Percentiles rank a stretch among this genome's conserved stretches.
Conservation (phyloP, 225 moss, liverwort and hornwort species). For the Bryoerythrophyllum caledonicum region DNA sequence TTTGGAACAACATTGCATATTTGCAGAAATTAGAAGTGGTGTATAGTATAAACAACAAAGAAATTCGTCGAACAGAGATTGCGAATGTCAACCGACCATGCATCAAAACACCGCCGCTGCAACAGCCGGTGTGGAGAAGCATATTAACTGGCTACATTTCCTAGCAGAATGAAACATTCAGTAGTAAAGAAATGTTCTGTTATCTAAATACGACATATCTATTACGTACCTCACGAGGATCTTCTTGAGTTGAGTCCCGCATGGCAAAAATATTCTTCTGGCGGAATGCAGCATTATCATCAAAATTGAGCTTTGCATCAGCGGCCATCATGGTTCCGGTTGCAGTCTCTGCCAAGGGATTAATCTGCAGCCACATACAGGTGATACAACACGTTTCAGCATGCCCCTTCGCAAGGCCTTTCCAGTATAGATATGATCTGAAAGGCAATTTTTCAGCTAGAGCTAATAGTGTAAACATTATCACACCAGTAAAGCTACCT, state of each 20-base stretch:
- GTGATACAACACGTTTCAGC: not conserved
- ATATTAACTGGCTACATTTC: not conserved
- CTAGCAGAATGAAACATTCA: not conserved
- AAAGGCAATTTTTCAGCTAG: not conserved
- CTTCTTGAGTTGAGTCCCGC: slow-evolving; percentile 91
- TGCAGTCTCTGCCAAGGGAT: slow-evolving; percentile 90
- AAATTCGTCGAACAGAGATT: not conserved
- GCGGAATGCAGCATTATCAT: slow-evolving; percentile 89
- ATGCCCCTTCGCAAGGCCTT: not conserved
- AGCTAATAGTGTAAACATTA: not conserved
- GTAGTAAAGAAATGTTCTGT: not conserved
- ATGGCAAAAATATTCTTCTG: slow-evolving; percentile 85
- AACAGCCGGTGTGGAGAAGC: slow-evolving; percentile 2
- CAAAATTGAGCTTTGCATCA: slow-evolving; percentile 98
- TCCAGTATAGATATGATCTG: slow-evolving; percentile 2
- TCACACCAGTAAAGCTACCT: not conserved
- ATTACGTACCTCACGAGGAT: slow-evolving; percentile 79
- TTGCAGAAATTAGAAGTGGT: not conserved
- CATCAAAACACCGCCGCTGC: not conserved
- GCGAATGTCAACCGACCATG: not conserved
- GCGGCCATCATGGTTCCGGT: slow-evolving; percentile 76
- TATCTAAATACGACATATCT: not conserved
- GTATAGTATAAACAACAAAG: not conserved
- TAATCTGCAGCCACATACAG: slow-evolving; percentile 51
- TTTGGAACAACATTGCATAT: not conserved